A percentile compares a stretch with the other conserved stretches of the same genome.
These are phyloP conservation scores for Penicillium maclennaniae DNA, from an alignment of 495 filamentous ascomycete genomes.

Conservation along the genomic window DNA sequence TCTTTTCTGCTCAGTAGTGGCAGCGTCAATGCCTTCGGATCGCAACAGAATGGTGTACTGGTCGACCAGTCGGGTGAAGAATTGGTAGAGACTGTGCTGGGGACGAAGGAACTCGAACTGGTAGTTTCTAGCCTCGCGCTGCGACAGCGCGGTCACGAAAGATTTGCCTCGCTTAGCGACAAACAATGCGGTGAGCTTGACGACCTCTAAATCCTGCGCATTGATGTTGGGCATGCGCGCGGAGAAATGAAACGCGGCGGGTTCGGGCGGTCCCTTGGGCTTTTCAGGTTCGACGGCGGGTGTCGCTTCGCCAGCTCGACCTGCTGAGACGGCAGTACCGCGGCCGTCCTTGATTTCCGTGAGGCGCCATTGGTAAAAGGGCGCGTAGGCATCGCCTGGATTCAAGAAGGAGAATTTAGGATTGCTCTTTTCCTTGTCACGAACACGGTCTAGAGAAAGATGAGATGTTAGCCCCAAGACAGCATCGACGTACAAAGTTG, in stretches of 20 bases:
- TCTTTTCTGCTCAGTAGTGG: conserved; percentile 66
- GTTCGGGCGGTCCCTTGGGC: conserved; percentile 78
- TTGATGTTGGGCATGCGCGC: conserved; percentile 97
- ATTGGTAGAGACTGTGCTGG: conserved; percentile 92
- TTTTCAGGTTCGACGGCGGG: conserved; percentile 56
- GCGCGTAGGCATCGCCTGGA: conserved; percentile 75
- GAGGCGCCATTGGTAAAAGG: conserved; percentile 88
- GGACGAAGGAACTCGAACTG: conserved; percentile 97
- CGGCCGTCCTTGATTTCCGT: conserved; percentile 78
- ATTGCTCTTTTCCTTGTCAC: conserved; percentile 79
- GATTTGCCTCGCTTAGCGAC: conserved; percentile 86
- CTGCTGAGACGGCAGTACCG: conserved; percentile 75
- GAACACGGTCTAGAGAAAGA: conserved; percentile 61
- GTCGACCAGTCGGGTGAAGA: conserved; percentile 86
- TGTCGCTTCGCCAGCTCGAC: conserved; percentile 61
- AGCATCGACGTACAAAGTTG: not conserved
- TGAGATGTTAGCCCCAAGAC: not conserved
- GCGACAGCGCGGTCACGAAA: conserved; percentile 83
- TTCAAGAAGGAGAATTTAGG: conserved; percentile 88
- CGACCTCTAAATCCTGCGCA: conserved; percentile 90
- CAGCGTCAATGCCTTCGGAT: conserved; percentile 59
- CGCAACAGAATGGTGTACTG: conserved; percentile 86
- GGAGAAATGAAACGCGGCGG: conserved; percentile 89
- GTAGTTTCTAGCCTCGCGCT: conserved; percentile 84
- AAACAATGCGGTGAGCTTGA: conserved; percentile 84